Evolutionary conservation across 106 monocot species (phyloP).

Genomic region (Posidonia australis): DNA sequence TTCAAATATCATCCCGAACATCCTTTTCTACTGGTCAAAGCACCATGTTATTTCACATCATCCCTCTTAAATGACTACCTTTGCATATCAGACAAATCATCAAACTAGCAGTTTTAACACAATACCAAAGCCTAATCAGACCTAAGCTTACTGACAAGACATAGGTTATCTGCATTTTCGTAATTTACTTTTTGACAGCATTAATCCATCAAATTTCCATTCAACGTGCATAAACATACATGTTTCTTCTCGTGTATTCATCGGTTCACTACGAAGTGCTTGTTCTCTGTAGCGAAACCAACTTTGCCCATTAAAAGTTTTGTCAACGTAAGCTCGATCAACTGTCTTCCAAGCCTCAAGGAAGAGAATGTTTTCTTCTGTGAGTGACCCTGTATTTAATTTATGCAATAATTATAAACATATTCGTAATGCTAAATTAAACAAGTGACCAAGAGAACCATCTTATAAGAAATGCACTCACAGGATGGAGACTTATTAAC

Average conservation of each 20-base stretch:
- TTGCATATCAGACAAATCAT: no score
- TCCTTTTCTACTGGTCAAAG: no score
- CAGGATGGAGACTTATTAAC: constrained; percentile 51
- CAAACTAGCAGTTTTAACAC: no score
- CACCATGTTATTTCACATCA: no score
- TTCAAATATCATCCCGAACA: no score
- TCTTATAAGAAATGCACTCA: constrained; percentile 25
- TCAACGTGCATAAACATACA: constrained; percentile 35
- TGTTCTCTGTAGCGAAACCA: constrained; percentile 94
- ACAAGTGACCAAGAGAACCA: constrained; percentile 2
- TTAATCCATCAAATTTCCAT: background rate
- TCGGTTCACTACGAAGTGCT: constrained; percentile 82
- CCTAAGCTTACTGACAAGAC: no score
- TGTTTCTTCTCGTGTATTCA: constrained; percentile 95
- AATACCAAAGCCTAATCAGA: no score
- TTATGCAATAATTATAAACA: background rate
- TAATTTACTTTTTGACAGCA: no score
- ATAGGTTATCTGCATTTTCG: no score
- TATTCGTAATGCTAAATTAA: background rate
- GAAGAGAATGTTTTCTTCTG: constrained; percentile 95
- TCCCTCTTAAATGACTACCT: no score
- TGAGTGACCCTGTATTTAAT: constrained; percentile 54
- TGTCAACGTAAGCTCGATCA: constrained; percentile 95
- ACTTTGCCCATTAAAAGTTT: constrained; percentile 88
- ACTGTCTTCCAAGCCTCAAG: constrained; percentile 95